These are phyloP conservation scores for Allium sativum DNA, from an alignment of 106 monocot genomes.

Conservation along the genomic window DNA sequence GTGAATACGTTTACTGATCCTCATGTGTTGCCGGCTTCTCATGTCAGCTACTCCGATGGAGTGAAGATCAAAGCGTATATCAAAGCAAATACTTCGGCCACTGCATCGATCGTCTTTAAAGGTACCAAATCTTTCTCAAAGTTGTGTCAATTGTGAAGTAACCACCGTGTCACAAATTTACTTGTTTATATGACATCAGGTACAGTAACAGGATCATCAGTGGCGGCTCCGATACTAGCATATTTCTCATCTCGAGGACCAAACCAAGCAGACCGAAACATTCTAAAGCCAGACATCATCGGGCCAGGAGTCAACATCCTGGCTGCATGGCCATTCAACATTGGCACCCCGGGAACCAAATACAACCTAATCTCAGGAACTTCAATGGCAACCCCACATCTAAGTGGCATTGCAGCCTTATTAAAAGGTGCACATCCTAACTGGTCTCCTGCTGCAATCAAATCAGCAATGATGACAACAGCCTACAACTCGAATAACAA, in stretches of 20 bases:
- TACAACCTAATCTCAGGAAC: slow-evolving; percentile 2
- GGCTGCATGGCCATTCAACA: slow-evolving; percentile 4
- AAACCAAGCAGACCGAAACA: background rate
- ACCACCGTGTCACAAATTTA: too few species aligned
- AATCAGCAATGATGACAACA: slow-evolving; percentile 10
- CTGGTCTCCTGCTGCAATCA: slow-evolving; percentile 14
- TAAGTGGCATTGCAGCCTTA: slow-evolving; percentile 5
- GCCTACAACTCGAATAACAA: background rate
- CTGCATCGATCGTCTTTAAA: slow-evolving; percentile 20
- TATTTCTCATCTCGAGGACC: slow-evolving; percentile 15
- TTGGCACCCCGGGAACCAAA: background rate
- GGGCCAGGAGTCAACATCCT: slow-evolving; percentile 7
- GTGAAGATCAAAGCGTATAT: slow-evolving; percentile 14
- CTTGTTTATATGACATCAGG: too few species aligned
- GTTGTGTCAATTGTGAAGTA: too few species aligned
- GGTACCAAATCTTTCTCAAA: slow-evolving; percentile 13
- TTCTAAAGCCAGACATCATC: slow-evolving; percentile 12
- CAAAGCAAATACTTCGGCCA: slow-evolving; percentile 4
- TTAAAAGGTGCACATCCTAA: slow-evolving; percentile 4
- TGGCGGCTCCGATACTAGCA: slow-evolving; percentile 1
- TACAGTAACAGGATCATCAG: slow-evolving; percentile 2
- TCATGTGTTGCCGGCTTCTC: slow-evolving; percentile 16
- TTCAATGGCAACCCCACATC: slow-evolving; percentile 9
- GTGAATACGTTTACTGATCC: slow-evolving; percentile 3
- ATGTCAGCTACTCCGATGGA: slow-evolving; percentile 10